A percentile compares a stretch with the other conserved stretches of the same genome.
These are phyloP conservation scores for Malassezia pachydermatis DNA, from an alignment of 1,284 basidiomycete species.

Conservation along the genomic window DNA sequence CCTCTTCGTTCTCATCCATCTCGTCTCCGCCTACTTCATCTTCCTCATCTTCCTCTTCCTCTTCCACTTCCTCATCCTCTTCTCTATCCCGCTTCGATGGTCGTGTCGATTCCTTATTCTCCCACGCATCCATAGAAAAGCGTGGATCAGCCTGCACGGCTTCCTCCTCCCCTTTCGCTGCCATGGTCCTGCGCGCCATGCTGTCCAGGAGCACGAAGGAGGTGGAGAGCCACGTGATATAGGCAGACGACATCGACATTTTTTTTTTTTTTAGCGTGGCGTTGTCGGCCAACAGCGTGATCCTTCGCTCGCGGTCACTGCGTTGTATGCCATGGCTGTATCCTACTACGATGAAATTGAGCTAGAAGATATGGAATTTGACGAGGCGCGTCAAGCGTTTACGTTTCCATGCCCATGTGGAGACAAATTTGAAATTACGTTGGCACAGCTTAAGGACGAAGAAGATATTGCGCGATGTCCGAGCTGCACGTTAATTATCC, in stretches of 20 bases:
- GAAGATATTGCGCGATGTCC: conserved; percentile 97
- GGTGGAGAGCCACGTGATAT: too few relatives aligned
- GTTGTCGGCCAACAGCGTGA: too few relatives aligned
- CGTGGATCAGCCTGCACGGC: too few relatives aligned
- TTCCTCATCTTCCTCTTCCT: conserved; percentile 52
- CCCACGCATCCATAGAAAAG: too few relatives aligned
- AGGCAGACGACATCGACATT: too few relatives aligned
- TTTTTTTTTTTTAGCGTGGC: conserved; percentile 3
- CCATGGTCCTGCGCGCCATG: too few relatives aligned
- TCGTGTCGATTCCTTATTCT: too few relatives aligned
- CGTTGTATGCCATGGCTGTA: conserved; percentile 5
- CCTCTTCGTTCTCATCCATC: neutral
- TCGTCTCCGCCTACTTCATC: conserved; percentile 49
- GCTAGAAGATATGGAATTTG: conserved; percentile 47
- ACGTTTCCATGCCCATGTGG: conserved; percentile 98
- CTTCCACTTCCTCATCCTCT: neutral
- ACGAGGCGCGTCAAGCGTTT: conserved; percentile 50
- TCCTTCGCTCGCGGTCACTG: too few relatives aligned
- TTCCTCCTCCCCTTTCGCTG: too few relatives aligned
- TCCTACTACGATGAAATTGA: conserved; percentile 46
- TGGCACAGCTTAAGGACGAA: conserved; percentile 66
- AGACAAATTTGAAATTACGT: conserved; percentile 92
- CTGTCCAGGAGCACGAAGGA: too few relatives aligned
- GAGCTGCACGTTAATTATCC: conserved; percentile 83
- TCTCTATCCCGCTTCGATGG: neutral